These are phyloP conservation scores for Scheffersomyces quercinus DNA, from an alignment of 1,139 yeast species.

Conservation along the genomic window DNA sequence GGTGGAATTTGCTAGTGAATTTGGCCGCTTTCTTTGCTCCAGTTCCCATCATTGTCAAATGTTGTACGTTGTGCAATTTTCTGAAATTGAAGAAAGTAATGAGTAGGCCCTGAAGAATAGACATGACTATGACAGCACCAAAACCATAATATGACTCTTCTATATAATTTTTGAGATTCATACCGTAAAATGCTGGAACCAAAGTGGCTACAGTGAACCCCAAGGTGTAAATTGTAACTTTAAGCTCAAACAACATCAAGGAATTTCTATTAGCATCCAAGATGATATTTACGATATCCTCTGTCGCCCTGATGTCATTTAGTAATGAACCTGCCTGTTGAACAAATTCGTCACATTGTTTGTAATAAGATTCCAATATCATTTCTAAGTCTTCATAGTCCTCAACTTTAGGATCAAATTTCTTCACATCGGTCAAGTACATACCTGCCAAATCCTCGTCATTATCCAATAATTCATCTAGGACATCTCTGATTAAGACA, in stretches of 20 bases:
- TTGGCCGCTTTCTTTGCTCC: constrained; percentile 1
- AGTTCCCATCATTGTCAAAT: constrained; percentile 60
- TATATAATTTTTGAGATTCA: constrained; percentile 88
- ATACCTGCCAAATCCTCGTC: constrained; percentile 89
- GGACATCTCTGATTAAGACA: constrained; percentile 73
- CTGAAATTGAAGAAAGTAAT: constrained; percentile 47
- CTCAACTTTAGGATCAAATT: constrained; percentile 24
- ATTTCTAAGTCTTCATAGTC: constrained; percentile 81
- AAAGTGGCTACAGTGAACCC: constrained; percentile 76
- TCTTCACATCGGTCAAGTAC: constrained; percentile 59
- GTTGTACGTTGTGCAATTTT: constrained; percentile 57
- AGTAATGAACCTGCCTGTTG: constrained; percentile 87
- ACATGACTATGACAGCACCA: constrained; percentile 54
- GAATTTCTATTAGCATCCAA: constrained; percentile 94
- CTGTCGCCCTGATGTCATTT: constrained; percentile 87
- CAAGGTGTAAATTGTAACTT: constrained; percentile 80
- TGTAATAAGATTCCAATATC: constrained; percentile 88
- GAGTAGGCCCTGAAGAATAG: constrained; percentile 46
- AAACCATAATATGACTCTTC: constrained; percentile 77
- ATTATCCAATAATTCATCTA: constrained; percentile 83
- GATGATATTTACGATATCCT: constrained; percentile 93
- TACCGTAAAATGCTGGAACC: constrained; percentile 85
- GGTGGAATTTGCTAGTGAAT: constrained; percentile 2
- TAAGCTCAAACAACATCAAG: constrained; percentile 83
- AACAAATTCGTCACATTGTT: constrained; percentile 94